phyloP scores from a whole-genome alignment of 106 monocot genomes.

The Dioscorea dumetorum region DNA sequence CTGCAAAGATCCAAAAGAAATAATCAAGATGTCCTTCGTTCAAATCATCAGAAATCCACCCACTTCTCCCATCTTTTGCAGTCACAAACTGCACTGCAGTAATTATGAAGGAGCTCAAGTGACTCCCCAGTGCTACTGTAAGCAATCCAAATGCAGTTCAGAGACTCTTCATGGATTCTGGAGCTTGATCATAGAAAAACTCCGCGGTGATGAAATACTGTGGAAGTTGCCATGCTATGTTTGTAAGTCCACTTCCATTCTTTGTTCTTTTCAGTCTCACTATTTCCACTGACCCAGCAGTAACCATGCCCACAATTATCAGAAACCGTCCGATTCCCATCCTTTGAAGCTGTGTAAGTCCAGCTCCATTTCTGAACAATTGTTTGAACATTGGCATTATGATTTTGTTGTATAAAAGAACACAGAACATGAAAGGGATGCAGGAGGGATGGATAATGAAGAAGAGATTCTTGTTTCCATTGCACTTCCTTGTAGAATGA shows the following conservation, averaged over 20 bases:
- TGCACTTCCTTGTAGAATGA: constrained; percentile 46
- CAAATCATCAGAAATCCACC: constrained; percentile 55
- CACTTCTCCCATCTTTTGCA: constrained; percentile 17
- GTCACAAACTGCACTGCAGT: constrained; percentile 23
- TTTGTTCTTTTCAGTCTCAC: constrained; percentile 23
- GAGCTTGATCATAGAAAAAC: constrained; percentile 60
- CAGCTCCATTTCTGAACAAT: constrained; percentile 17
- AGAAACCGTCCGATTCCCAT: constrained; percentile 42
- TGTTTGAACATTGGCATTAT: constrained; percentile 19
- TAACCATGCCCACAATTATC: constrained; percentile 30
- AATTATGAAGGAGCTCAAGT: constrained; percentile 46
- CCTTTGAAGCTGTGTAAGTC: constrained; percentile 29
- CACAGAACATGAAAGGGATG: constrained; percentile 31
- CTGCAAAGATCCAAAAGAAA: constrained; percentile 22
- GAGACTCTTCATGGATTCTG: constrained; percentile 53
- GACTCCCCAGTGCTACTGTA: constrained; percentile 26
- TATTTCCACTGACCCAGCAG: constrained; percentile 28
- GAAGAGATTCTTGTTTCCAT: constrained; percentile 33
- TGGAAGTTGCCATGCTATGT: constrained; percentile 47
- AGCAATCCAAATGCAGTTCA: constrained; percentile 40
- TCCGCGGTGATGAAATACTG: constrained; percentile 37
- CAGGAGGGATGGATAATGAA: constrained; percentile 43
- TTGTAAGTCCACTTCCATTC: constrained; percentile 14
- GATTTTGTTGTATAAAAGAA: constrained; percentile 15
- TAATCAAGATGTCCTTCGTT: constrained; percentile 41